Evolutionary conservation across 2,329 filamentous ascomycete genomes (phyloP), one percentile per base, ranked within the genome.

Genomic region (Phialocephala sp.): DNA sequence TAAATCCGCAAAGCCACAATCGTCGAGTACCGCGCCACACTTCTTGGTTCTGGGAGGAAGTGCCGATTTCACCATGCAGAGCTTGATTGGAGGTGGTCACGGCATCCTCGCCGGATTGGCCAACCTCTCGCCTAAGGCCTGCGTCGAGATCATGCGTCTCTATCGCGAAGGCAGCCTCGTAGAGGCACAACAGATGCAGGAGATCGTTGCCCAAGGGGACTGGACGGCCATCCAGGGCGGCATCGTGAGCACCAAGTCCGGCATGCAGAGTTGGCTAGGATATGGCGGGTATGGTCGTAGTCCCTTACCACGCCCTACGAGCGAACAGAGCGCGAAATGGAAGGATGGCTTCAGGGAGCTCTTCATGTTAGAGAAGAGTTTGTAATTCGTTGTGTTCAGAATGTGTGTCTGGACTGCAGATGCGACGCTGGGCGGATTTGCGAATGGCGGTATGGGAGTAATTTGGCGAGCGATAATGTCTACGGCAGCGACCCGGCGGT

Each of bases 1-100:
- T 80, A 89, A 58, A 84, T 81, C 60, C 82, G 86, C 66, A 82
- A 83, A 73, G 82, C 84, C 66, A 37, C 67, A 68, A 20, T 68
- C 63, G 8, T 47, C 57, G 22, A 64, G 62, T 57, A 59, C 66
- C 22, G 58, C 70, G 4, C 74, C 74, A n/a, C 79, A 79, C 24
- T 93, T 93, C 80, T 83, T 91, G 75, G 89, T 89, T 66, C 86
- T 90, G 72, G 90, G 89, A 50, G 91, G 91, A 63, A 90, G 87
- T 58, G 89, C 89, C 60, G 90, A 93, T 79, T 92, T 92, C 77
- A 89, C 87, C 14, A 78, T 93, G 14, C 90, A 92, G 76, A 88
- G 88, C 0, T 77, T 92, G 45, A 82, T 90, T 52, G 89, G 87
- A 4, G 91, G 90, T 27, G 90, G 88, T 2, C 86, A 89, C 64